Evolutionary conservation across 306 rosid genomes (phyloP).

Genomic region (Sicyos edulis): DNA sequence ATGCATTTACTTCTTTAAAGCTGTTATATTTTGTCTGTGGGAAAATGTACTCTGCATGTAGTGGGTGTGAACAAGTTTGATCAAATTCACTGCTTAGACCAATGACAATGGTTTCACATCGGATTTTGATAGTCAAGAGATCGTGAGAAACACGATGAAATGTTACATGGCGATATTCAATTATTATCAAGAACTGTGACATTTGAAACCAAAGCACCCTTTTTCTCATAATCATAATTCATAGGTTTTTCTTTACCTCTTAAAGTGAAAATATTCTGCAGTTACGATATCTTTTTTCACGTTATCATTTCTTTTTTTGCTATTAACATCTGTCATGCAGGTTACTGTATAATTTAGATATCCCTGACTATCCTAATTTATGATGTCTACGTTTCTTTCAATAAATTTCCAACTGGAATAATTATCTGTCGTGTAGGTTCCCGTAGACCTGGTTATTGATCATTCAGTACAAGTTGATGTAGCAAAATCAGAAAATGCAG

Average conservation of each 20-base stretch:
- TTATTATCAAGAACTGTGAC: background rate
- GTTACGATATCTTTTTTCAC: background rate
- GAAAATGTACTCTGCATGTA: background rate
- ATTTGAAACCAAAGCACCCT: background rate
- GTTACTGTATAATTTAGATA: conserved; percentile 47
- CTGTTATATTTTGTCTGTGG: no score
- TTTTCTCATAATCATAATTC: background rate
- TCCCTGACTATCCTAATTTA: background rate
- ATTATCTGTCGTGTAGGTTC: conserved; percentile 53
- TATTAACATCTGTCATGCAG: conserved; percentile 35
- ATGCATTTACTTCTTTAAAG: conserved; percentile 15
- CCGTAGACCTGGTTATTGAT: conserved; percentile 90
- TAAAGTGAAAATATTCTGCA: background rate
- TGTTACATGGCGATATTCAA: background rate
- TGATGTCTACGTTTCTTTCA: background rate
- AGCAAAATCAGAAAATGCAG: conserved; percentile 72
- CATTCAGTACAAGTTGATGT: conserved; percentile 96
- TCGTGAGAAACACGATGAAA: background rate
- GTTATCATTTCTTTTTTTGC: background rate
- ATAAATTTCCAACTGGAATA: conserved; percentile 13
- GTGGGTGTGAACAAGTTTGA: background rate
- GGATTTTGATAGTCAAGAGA: background rate
- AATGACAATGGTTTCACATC: background rate
- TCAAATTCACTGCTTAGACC: background rate
- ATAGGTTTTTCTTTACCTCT: background rate